Percentiles rank a stretch among this genome's conserved stretches.
These are phyloP conservation scores for Pythium phragmitis DNA, from an alignment of 352 stramenopile species.

Conservation along the genomic window DNA sequence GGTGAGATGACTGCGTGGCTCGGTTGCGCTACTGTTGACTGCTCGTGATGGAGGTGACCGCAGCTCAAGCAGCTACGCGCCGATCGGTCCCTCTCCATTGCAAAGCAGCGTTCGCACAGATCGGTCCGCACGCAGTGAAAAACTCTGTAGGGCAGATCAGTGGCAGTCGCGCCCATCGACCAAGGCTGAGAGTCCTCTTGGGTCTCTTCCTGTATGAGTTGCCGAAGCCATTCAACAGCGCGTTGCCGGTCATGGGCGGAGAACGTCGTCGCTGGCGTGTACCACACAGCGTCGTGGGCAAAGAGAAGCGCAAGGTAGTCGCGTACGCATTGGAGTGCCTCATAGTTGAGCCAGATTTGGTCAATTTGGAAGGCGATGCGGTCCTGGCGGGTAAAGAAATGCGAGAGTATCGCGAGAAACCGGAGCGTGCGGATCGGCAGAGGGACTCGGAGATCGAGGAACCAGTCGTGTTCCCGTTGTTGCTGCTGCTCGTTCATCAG, in stretches of 20 bases:
- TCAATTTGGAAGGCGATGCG: conserved; percentile 30
- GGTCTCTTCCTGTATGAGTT: conserved; percentile 8
- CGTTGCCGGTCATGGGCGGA: conserved; percentile 30
- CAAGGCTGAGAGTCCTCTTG: conserved; percentile 18
- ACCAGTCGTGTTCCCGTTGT: not conserved
- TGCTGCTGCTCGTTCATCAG: conserved; percentile 7
- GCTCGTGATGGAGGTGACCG: conserved; percentile 34
- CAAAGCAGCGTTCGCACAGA: conserved; percentile 48
- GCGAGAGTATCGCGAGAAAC: conserved; percentile 34
- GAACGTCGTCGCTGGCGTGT: conserved; percentile 29
- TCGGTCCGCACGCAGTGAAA: conserved; percentile 54
- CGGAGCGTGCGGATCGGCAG: conserved; percentile 33
- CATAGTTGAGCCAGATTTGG: conserved; percentile 30
- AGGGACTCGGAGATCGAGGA: conserved; percentile 37
- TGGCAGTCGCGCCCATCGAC: not conserved
- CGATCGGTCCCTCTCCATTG: conserved; percentile 12
- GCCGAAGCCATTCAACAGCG: conserved; percentile 26
- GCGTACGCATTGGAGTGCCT: conserved; percentile 34
- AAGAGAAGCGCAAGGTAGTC: conserved; percentile 42
- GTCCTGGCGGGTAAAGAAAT: conserved; percentile 32
- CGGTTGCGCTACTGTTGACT: conserved; percentile 29
- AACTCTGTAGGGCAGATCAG: conserved; percentile 26
- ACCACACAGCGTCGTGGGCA: conserved; percentile 28
- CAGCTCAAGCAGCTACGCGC: conserved; percentile 30
- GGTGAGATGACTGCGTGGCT: conserved; percentile 12